These are phyloP conservation scores for Penium margaritaceum DNA, from an alignment of 139 green algal genomes.

Conservation along the genomic window DNA sequence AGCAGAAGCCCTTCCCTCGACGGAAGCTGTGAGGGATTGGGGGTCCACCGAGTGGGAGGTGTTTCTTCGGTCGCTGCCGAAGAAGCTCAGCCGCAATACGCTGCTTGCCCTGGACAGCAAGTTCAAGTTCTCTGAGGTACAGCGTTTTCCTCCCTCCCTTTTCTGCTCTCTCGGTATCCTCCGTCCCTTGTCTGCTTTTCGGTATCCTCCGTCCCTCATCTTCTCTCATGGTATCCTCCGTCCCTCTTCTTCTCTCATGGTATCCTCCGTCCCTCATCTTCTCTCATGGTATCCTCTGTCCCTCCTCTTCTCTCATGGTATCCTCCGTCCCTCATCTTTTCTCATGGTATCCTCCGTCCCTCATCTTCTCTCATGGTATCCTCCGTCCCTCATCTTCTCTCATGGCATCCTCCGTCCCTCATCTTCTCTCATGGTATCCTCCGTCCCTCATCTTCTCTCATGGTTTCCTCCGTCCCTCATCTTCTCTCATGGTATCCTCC, in stretches of 20 bases:
- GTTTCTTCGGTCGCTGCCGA: slow-evolving; percentile 23
- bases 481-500: too few relatives aligned
- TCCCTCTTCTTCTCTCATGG: too few relatives aligned
- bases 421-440: neutral
- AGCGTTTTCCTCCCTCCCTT: neutral
- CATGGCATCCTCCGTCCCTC: neutral
- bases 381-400: neutral
- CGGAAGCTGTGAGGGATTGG: slow-evolving; percentile 13
- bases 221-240: neutral
- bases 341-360: too few relatives aligned
- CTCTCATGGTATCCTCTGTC: too few relatives aligned
- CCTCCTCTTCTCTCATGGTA: too few relatives aligned
- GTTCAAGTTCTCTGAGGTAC: slow-evolving; percentile 25
- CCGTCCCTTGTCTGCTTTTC: neutral
- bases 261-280: too few relatives aligned
- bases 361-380: too few relatives aligned
- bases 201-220: too few relatives aligned
- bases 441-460: too few relatives aligned
- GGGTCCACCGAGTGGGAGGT: slow-evolving; percentile 30
- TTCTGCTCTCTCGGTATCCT: neutral
- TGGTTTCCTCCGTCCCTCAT: too few relatives aligned
- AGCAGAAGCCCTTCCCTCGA: too few relatives aligned
- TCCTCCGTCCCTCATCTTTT: too few relatives aligned
- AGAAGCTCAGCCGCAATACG: neutral
- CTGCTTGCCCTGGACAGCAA: slow-evolving; percentile 14